These are phyloP conservation scores for Nannochloropsis salina DNA, from an alignment of 108 stramenopile genomes.

Conservation along the genomic window DNA sequence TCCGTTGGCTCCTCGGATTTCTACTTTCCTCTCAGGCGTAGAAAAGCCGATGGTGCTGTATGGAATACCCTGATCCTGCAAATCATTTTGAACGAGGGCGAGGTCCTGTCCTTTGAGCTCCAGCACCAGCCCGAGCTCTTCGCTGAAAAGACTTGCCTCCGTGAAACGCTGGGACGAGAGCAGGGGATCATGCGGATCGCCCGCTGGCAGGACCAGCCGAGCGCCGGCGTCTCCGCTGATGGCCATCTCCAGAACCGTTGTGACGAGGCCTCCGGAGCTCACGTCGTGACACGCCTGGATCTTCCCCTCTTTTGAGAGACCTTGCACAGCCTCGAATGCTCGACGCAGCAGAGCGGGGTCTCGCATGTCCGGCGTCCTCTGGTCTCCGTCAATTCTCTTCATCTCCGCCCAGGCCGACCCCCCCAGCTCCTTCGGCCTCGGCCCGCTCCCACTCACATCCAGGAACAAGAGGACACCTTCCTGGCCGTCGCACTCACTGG, in stretches of 20 bases:
- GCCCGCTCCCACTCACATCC: not conserved
- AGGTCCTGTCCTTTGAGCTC: not conserved
- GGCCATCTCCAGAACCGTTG: constrained; percentile 82
- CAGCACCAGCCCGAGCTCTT: constrained; percentile 12
- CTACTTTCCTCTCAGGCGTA: not conserved
- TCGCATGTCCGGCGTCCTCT: constrained; percentile 80
- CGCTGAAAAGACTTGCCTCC: not conserved
- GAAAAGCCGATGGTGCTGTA: not conserved
- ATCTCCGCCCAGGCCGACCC: constrained; percentile 12
- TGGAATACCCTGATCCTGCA: not conserved
- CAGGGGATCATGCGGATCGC: not conserved
- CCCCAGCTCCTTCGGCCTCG: not conserved
- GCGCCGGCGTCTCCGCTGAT: constrained; percentile 16
- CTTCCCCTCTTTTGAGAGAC: constrained; percentile 62
- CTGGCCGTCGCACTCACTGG: constrained; percentile 52
- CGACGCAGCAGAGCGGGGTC: constrained; percentile 72
- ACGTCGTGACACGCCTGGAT: constrained; percentile 90
- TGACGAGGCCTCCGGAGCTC: constrained; percentile 83
- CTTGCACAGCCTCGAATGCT: constrained; percentile 81
- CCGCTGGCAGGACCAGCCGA: not conserved
- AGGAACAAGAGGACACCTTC: not conserved
- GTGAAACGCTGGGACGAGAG: not conserved
- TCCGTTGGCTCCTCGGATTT: not conserved
- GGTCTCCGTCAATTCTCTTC: constrained; percentile 53
- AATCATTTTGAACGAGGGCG: not conserved